Conservation (phyloP, 805 yeast genomes). For the Candida endomychidarum region DNA sequence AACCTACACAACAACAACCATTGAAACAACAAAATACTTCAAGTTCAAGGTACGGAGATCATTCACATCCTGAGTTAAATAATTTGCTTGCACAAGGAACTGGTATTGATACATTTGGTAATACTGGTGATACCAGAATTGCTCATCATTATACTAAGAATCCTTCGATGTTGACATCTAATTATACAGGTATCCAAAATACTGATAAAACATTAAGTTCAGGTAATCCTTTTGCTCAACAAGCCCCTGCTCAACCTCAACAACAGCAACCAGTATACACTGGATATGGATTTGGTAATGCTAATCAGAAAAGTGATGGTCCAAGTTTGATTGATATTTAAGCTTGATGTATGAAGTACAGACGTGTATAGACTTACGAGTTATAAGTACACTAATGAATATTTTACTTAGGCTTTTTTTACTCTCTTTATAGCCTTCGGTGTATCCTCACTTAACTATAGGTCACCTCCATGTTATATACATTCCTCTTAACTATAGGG, state of each 20-base stretch:
- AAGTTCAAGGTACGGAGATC: constrained; percentile 37
- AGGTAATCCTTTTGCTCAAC: constrained; percentile 65
- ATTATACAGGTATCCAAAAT: constrained; percentile 74
- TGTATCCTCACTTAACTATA: no score
- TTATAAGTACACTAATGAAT: no score
- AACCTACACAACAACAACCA: constrained; percentile 26
- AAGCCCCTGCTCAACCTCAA: constrained; percentile 43
- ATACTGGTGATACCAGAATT: constrained; percentile 76
- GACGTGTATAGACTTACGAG: no score
- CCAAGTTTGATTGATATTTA: constrained; percentile 49
- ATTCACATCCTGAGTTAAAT: constrained; percentile 66
- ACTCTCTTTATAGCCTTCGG: no score
- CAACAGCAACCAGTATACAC: constrained; percentile 58
- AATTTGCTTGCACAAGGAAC: constrained; percentile 80
- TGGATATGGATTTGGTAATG: constrained; percentile 94
- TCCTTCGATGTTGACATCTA: constrained; percentile 77
- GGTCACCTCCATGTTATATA: no score
- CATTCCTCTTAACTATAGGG: no score
- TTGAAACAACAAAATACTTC: constrained; percentile 34
- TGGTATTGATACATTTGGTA: constrained; percentile 92
- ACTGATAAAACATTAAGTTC: constrained; percentile 36
- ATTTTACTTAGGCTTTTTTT: no score
- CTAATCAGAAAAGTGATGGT: constrained; percentile 42
- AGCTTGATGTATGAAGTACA: no score
- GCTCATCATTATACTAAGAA: constrained; percentile 92